Conservation (phyloP, 306 rosid genomes). For the Gleditsia sinensis region DNA sequence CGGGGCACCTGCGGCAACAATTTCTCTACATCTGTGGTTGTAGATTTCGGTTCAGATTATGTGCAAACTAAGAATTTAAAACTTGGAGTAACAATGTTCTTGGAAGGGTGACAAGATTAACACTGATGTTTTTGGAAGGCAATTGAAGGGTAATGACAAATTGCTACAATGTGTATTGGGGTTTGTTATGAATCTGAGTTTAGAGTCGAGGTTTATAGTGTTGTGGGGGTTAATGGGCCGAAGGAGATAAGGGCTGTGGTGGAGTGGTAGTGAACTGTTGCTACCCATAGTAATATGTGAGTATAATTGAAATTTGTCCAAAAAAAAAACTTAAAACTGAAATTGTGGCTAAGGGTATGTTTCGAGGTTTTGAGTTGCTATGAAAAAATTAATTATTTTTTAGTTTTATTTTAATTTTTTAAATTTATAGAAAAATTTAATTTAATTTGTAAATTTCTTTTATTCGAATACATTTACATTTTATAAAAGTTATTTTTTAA, state of each 20-base stretch:
- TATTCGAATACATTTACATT: too few species aligned
- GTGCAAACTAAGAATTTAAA: slow-evolving; percentile 19
- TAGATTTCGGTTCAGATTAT: slow-evolving; percentile 39
- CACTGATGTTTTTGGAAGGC: slow-evolving; percentile 34
- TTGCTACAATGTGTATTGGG: slow-evolving; percentile 39
- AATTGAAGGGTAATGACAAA: slow-evolving; percentile 42
- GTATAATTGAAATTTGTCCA: too few species aligned
- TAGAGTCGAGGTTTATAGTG: slow-evolving; percentile 45
- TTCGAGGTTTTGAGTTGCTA: too few species aligned
- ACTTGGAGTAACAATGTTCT: slow-evolving; percentile 18
- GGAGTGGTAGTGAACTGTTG: too few species aligned
- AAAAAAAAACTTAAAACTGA: too few species aligned
- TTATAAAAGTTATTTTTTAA: too few species aligned
- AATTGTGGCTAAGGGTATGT: too few species aligned
- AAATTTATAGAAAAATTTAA: too few species aligned
- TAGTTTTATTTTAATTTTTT: too few species aligned
- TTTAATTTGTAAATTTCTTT: too few species aligned
- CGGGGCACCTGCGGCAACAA: slow-evolving; percentile 48
- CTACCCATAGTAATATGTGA: too few species aligned
- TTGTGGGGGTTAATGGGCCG: slow-evolving; percentile 49
- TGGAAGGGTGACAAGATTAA: slow-evolving; percentile 37
- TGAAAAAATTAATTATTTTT: too few species aligned
- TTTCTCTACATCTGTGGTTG: slow-evolving; percentile 40
- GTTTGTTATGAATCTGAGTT: slow-evolving; percentile 23
- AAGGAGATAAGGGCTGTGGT: slow-evolving; percentile 42